A percentile compares a stretch with the other conserved stretches of the same genome.
These are phyloP conservation scores for Terfezia claveryi DNA, from an alignment of 495 filamentous ascomycete species.

Conservation along the genomic window DNA sequence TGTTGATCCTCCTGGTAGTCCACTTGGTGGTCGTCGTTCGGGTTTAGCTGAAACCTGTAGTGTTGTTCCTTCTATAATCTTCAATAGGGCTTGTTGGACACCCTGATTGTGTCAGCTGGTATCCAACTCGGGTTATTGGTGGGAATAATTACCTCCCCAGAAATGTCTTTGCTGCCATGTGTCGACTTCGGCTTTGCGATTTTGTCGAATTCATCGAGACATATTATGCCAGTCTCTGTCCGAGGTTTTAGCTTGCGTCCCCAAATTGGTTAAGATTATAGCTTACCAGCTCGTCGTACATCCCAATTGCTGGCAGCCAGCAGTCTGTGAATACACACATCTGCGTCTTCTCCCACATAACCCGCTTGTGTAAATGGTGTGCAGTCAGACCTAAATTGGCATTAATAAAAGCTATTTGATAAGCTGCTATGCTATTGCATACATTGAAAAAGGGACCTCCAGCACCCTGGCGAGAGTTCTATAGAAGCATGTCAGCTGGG, in stretches of 20 bases:
- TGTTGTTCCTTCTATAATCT: conserved; percentile 91
- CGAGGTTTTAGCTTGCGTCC: neutral
- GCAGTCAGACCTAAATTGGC: conserved; percentile 45
- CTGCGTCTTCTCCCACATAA: conserved; percentile 92
- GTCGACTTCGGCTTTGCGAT: conserved; percentile 52
- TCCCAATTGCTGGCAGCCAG: conserved; percentile 81
- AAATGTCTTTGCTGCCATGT: conserved; percentile 32
- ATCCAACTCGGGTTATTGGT: conserved; percentile 8
- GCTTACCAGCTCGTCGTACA: conserved; percentile 32
- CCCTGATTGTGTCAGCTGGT: conserved; percentile 24
- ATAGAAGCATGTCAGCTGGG: neutral
- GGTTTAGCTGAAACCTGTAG: conserved; percentile 72
- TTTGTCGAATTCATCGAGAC: conserved; percentile 92
- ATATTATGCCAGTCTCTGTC: conserved; percentile 81
- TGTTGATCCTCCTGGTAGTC: conserved; percentile 9
- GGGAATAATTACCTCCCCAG: conserved; percentile 11
- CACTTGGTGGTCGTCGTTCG: conserved; percentile 27
- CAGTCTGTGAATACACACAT: conserved; percentile 74
- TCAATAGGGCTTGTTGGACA: conserved; percentile 85
- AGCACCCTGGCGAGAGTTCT: conserved; percentile 47
- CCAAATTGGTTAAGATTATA: neutral
- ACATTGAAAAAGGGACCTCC: conserved; percentile 84
- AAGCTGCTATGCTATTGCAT: neutral
- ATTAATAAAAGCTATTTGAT: neutral
- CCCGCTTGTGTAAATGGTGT: conserved; percentile 93